phyloP scores from a whole-genome alignment of 345 rosid species.

The Noccaea caerulescens region DNA sequence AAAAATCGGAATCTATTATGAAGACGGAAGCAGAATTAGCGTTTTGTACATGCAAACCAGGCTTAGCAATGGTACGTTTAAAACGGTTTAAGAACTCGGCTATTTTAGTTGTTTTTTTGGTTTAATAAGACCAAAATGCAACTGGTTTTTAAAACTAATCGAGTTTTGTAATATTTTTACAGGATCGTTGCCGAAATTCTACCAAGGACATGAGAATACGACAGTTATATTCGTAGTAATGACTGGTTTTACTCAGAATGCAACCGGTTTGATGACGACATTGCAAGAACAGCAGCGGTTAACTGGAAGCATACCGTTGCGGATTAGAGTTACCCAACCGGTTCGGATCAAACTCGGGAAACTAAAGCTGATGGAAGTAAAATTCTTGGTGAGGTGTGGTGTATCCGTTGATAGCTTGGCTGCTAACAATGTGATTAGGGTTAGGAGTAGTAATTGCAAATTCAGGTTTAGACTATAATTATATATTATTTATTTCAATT shows the following conservation, averaged over 20 bases:
- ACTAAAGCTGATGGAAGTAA: slow-evolving; percentile 69
- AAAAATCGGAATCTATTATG: slow-evolving; percentile 81
- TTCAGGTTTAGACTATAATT: slow-evolving; percentile 60
- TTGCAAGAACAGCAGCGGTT: slow-evolving; percentile 51
- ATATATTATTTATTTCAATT: too few relatives aligned
- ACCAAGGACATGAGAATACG: slow-evolving; percentile 88
- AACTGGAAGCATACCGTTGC: slow-evolving; percentile 65
- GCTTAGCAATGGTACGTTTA: slow-evolving; percentile 52
- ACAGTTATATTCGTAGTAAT: slow-evolving; percentile 62
- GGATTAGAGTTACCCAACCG: slow-evolving; percentile 71
- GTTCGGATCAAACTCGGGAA: slow-evolving; percentile 79
- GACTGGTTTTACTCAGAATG: slow-evolving; percentile 63
- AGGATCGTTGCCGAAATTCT: slow-evolving; percentile 84
- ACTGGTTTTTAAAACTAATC: not conserved
- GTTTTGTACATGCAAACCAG: slow-evolving; percentile 57
- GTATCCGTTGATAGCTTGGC: slow-evolving; percentile 59
- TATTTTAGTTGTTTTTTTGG: not conserved
- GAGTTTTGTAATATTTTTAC: not conserved
- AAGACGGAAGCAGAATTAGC: slow-evolving; percentile 72
- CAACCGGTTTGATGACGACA: slow-evolving; percentile 43
- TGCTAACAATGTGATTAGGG: slow-evolving; percentile 50
- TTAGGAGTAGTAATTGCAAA: slow-evolving; percentile 63
- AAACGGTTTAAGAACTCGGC: not conserved
- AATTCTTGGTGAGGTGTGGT: slow-evolving; percentile 61
- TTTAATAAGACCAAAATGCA: not conserved